Percentiles rank a stretch among this genome's conserved stretches.
These are phyloP conservation scores for Metarhizium humberi DNA, from an alignment of 2,329 filamentous ascomycete genomes.

Conservation along the genomic window DNA sequence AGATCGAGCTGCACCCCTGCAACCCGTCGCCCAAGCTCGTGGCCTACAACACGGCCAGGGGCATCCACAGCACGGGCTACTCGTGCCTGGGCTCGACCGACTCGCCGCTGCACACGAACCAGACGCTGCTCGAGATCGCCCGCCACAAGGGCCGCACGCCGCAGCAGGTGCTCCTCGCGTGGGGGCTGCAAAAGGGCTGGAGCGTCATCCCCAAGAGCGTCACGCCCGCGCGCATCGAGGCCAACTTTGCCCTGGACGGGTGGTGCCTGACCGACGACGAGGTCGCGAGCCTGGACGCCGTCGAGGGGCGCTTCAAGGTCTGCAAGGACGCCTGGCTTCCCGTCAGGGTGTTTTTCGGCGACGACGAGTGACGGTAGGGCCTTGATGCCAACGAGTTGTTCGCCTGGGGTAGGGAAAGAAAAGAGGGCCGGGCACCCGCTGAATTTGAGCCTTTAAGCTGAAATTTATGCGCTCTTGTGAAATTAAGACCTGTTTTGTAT, in stretches of 20 bases:
- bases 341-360: slow-evolving; percentile 72
- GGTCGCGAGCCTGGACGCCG: slow-evolving; percentile 54
- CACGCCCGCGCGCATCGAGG: slow-evolving; percentile 61
- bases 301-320: slow-evolving; percentile 74
- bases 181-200: slow-evolving; percentile 74
- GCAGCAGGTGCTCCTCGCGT: slow-evolving; percentile 70
- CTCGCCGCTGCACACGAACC: slow-evolving; percentile 60
- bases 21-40: slow-evolving; percentile 74
- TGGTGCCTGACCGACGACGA: slow-evolving; percentile 68
- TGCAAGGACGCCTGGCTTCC: slow-evolving; percentile 68
- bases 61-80: slow-evolving; percentile 67
- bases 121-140: slow-evolving; percentile 52
- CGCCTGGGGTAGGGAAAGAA: too few relatives aligned
- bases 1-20: slow-evolving; percentile 74
- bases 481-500: too few relatives aligned
- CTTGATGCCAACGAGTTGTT: too few relatives aligned
- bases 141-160: slow-evolving; percentile 57
- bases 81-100: slow-evolving; percentile 64
- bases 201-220: slow-evolving; percentile 82
- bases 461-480: too few relatives aligned
- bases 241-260: slow-evolving; percentile 66
- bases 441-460: too few relatives aligned
- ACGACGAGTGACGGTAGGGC: slow-evolving; percentile 51
- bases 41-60: slow-evolving; percentile 61
- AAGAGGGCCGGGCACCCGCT: too few relatives aligned